Conservation (phyloP, 108 stramenopile genomes). For the Fistulifera pelliculosa region DNA sequence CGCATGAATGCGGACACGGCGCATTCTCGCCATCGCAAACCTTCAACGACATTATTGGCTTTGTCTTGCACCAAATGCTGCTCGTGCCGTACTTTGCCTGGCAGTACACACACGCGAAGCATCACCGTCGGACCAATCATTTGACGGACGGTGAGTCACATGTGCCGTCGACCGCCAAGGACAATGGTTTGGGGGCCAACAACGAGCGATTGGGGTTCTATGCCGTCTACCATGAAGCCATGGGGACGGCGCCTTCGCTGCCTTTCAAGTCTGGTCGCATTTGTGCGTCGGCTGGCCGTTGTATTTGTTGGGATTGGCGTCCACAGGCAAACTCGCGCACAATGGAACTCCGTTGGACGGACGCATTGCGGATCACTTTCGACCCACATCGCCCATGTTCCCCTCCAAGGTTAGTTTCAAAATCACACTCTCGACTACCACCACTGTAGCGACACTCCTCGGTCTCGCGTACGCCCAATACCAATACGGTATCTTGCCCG, state of each 20-base stretch:
- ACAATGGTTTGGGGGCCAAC: conserved; percentile 65
- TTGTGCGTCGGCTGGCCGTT: conserved; percentile 84
- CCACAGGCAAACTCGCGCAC: conserved; percentile 60
- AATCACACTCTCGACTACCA: conserved; percentile 69
- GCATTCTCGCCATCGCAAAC: conserved; percentile 88
- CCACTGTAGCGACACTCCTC: conserved; percentile 55
- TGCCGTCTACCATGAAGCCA: conserved; percentile 73
- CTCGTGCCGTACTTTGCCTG: conserved; percentile 99
- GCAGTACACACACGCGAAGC: conserved; percentile 98
- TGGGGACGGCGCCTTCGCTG: conserved; percentile 88
- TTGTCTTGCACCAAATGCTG: conserved; percentile 90
- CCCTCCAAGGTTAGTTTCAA: conserved; percentile 70
- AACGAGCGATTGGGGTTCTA: conserved; percentile 60
- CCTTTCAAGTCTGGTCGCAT: conserved; percentile 83
- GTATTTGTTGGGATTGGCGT: conserved; percentile 80
- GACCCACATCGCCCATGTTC: conserved; percentile 86
- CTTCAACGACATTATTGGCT: conserved; percentile 93
- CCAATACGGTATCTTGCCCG: conserved; percentile 68
- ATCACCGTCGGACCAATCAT: conserved; percentile 95
- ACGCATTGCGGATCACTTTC: conserved; percentile 76
- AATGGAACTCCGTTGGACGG: conserved; percentile 57
- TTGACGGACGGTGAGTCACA: conserved; percentile 93
- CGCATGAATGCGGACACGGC: conserved; percentile 98
- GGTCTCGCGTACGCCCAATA: conserved; percentile 23
- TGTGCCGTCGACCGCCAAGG: conserved; percentile 57